phyloP scores from a whole-genome alignment of 192 early-diverging fungal species.

The Chytriomyces hyalinus region DNA sequence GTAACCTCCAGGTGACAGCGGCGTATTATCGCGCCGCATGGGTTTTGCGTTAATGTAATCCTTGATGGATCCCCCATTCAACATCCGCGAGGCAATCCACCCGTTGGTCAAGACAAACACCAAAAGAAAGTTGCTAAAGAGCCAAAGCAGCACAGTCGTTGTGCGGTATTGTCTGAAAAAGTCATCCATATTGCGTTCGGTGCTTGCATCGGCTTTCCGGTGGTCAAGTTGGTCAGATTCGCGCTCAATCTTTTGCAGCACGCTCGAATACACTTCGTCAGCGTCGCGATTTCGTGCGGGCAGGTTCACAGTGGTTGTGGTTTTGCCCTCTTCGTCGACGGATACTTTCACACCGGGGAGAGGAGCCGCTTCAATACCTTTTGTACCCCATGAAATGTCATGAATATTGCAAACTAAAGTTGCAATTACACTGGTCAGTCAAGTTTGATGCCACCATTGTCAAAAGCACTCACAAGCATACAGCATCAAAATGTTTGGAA shows the following conservation, averaged over 20 bases:
- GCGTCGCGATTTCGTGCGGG: conserved; percentile 73
- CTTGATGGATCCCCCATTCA: conserved; percentile 15
- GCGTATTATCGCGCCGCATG: conserved; percentile 41
- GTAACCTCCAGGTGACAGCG: conserved; percentile 44
- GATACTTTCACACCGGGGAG: conserved; percentile 68
- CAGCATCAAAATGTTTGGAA: conserved; percentile 57
- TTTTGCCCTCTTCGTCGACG: conserved; percentile 63
- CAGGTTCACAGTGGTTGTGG: conserved; percentile 73
- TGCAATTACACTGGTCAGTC: background rate
- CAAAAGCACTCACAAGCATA: conserved; percentile 54
- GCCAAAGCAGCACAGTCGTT: conserved; percentile 50
- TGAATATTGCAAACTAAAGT: conserved; percentile 59
- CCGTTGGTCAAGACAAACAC: conserved; percentile 50
- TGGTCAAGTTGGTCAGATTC: conserved; percentile 48
- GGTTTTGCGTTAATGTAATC: conserved; percentile 15
- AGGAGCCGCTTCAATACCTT: conserved; percentile 55
- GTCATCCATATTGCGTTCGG: conserved; percentile 60
- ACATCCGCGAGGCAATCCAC: conserved; percentile 22
- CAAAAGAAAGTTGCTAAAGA: conserved; percentile 46
- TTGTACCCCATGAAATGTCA: conserved; percentile 68
- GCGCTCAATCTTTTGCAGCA: conserved; percentile 62
- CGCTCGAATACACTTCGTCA: conserved; percentile 79
- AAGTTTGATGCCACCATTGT: background rate
- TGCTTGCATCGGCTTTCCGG: conserved; percentile 42
- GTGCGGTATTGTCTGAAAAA: conserved; percentile 55